Evolutionary conservation across 805 yeast species (phyloP).

Genomic region (Wickerhamiella dianesei): DNA sequence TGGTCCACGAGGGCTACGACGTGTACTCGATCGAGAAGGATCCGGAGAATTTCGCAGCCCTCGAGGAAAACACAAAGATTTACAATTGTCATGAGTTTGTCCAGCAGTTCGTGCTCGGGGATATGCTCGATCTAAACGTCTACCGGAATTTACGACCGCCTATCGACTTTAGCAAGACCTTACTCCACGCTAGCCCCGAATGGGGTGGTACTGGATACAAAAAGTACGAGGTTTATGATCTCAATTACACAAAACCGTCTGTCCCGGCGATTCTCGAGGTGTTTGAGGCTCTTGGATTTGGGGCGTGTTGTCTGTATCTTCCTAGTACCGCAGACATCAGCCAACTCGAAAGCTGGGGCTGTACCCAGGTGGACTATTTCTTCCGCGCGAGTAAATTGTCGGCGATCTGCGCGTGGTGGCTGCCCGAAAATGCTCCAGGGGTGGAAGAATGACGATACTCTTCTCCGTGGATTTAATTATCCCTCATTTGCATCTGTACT

Average conservation of each 20-base stretch:
- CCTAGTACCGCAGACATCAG: conserved; percentile 15
- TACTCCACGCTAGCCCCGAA: conserved; percentile 16
- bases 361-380: conserved; percentile 12
- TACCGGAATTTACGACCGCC: background rate
- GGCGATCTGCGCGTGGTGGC: conserved; percentile 12
- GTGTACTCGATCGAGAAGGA: conserved; percentile 21
- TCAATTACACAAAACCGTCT: conserved; percentile 14
- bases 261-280: conserved; percentile 8
- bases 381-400: conserved; percentile 10
- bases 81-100: conserved; percentile 28
- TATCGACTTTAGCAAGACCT: background rate
- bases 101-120: conserved; percentile 32
- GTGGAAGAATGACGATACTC: background rate
- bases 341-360: conserved; percentile 13
- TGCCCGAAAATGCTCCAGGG: background rate
- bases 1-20: conserved; percentile 34
- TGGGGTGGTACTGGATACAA: conserved; percentile 21
- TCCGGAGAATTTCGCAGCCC: conserved; percentile 15
- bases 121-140: conserved; percentile 31
- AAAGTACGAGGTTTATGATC: conserved; percentile 11
- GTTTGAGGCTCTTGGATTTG: conserved; percentile 5
- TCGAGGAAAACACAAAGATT: conserved; percentile 43
- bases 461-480: no score
- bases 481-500: background rate
- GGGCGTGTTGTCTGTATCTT: conserved; percentile 8